Evolutionary conservation across 2,329 filamentous ascomycete species (phyloP).

Genomic region (Cytospora leucostoma): DNA sequence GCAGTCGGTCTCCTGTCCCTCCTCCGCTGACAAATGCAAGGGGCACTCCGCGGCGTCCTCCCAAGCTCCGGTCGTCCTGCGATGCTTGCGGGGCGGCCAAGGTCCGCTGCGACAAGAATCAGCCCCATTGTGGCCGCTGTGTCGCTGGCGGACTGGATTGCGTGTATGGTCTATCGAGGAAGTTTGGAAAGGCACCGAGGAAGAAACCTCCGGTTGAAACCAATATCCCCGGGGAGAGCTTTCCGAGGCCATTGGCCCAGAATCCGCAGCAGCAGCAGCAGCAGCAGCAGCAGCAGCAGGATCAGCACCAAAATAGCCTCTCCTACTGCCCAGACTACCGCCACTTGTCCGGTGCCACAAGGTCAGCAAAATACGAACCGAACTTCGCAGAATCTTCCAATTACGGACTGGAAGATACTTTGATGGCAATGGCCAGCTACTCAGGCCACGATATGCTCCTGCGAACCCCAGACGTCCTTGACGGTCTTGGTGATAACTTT

Average conservation of each 20-base stretch:
- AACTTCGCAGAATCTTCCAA: slow-evolving; percentile 10
- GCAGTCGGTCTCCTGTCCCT: slow-evolving; percentile 6
- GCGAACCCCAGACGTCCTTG: slow-evolving; percentile 21
- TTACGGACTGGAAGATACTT: slow-evolving; percentile 24
- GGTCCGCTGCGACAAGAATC: slow-evolving; percentile 28
- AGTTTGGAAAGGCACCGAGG: slow-evolving; percentile 27
- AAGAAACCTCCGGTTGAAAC: slow-evolving; percentile 25
- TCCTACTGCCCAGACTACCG: slow-evolving; percentile 25
- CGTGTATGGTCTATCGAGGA: slow-evolving; percentile 26
- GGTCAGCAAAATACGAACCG: slow-evolving; percentile 24
- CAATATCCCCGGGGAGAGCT: slow-evolving; percentile 7
- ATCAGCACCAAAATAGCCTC: slow-evolving; percentile 13
- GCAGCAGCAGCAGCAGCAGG: slow-evolving; percentile 2
- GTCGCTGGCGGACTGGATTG: slow-evolving; percentile 25
- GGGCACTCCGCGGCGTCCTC: slow-evolving; percentile 21
- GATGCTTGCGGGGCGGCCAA: slow-evolving; percentile 29
- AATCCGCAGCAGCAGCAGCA: slow-evolving; percentile 11
- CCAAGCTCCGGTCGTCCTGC: slow-evolving; percentile 28
- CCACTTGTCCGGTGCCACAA: slow-evolving; percentile 20
- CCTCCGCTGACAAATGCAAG: slow-evolving; percentile 21
- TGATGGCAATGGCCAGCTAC: slow-evolving; percentile 25
- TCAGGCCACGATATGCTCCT: slow-evolving; percentile 23
- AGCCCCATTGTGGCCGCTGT: slow-evolving; percentile 26
- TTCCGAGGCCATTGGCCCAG: slow-evolving; percentile 21
- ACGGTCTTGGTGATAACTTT: slow-evolving; percentile 23